phyloP scores from a whole-genome alignment of 2,329 filamentous ascomycete genomes.

The Monosporascus sp. region DNA sequence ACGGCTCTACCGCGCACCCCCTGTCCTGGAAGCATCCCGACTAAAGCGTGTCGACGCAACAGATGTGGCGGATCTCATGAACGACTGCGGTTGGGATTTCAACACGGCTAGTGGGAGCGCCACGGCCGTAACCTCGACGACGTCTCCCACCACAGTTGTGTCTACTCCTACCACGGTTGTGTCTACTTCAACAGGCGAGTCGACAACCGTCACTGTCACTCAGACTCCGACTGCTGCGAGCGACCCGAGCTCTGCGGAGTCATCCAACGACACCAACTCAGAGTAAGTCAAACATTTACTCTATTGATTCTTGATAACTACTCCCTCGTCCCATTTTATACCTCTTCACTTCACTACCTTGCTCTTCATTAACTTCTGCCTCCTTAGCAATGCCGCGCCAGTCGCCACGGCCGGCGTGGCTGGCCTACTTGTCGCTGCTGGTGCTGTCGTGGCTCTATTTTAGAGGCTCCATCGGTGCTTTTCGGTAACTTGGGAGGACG shows the following conservation, averaged over 20 bases:
- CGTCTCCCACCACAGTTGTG: not conserved
- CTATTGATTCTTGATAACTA: too few species aligned
- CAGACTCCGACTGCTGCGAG: not conserved
- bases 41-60: too few species aligned
- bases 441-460: too few species aligned
- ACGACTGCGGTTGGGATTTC: slow-evolving; percentile 17
- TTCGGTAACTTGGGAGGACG: too few species aligned
- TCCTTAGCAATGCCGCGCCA: too few species aligned
- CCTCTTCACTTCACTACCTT: too few species aligned
- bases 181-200: not conserved
- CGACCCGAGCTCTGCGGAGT: not conserved
- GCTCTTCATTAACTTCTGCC: too few species aligned
- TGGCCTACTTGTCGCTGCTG: too few species aligned
- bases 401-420: too few species aligned
- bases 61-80: slow-evolving; percentile 17
- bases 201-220: not conserved
- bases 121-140: not conserved
- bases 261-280: not conserved
- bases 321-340: too few species aligned
- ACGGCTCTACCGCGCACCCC: not conserved
- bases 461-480: too few species aligned
- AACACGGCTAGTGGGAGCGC: slow-evolving; percentile 4
- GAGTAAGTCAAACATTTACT: not conserved
- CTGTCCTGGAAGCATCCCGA: too few species aligned
- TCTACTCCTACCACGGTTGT: not conserved